phyloP scores from a whole-genome alignment of 163 green algal species.

The Picocystis sp. region DNA sequence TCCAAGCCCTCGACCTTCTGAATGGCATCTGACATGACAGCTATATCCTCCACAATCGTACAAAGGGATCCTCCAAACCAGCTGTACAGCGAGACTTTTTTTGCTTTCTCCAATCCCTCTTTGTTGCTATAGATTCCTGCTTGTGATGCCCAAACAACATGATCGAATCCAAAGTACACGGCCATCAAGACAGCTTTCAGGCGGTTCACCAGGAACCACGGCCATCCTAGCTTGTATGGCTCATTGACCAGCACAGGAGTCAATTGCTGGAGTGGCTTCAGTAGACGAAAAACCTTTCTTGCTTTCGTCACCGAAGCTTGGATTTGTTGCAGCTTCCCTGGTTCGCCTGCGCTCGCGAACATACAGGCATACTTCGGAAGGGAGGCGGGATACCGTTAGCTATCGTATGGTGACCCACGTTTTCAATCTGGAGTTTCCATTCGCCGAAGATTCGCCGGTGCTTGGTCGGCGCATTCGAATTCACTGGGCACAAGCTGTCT shows the following conservation, averaged over 20 bases:
- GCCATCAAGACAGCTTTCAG: conserved; percentile 67
- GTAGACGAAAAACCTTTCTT: conserved; percentile 72
- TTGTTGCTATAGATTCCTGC: conserved; percentile 60
- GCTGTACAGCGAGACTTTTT: conserved; percentile 55
- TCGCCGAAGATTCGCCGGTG: too few relatives aligned
- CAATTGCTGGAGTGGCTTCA: conserved; percentile 60
- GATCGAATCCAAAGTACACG: conserved; percentile 74
- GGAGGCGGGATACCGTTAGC: not conserved
- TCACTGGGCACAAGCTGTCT: too few relatives aligned
- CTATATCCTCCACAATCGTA: conserved; percentile 40
- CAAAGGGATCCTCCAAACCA: conserved; percentile 56
- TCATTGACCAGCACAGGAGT: conserved; percentile 45
- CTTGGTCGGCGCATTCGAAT: too few relatives aligned
- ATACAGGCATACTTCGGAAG: conserved; percentile 29
- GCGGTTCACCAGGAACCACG: not conserved
- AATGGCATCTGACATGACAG: conserved; percentile 6
- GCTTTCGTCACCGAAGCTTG: conserved; percentile 63
- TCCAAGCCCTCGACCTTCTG: conserved; percentile 31
- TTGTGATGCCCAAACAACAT: conserved; percentile 79
- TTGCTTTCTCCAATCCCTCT: conserved; percentile 22
- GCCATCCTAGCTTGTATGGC: conserved; percentile 5
- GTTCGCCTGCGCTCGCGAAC: conserved; percentile 64
- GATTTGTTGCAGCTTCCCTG: conserved; percentile 72
- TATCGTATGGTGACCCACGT: too few relatives aligned
- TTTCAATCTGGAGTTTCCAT: too few relatives aligned